Percentiles rank a stretch among this genome's conserved stretches.
Evolutionary conservation across 2,329 filamentous ascomycete species (phyloP).

Genomic region (Neofusicoccum umdonicola): DNA sequence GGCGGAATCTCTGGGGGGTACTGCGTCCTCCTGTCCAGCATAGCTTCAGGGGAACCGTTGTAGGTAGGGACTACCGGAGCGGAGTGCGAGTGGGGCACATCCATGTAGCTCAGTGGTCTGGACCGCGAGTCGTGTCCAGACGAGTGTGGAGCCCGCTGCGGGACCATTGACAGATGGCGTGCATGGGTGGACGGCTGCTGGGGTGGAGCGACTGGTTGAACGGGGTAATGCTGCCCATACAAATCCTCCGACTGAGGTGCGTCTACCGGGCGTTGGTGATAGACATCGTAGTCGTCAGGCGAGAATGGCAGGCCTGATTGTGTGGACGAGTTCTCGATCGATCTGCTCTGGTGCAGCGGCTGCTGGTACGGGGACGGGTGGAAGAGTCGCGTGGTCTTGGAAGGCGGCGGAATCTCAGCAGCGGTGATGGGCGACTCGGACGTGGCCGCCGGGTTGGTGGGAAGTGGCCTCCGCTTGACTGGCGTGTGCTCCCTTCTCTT

Average conservation of each 20-base stretch:
- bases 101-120: constrained; percentile 27
- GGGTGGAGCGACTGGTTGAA: constrained; percentile 6
- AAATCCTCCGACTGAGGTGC: not conserved
- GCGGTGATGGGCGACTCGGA: constrained; percentile 36
- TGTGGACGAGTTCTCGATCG: not conserved
- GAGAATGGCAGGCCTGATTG: constrained; percentile 9
- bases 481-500: constrained; percentile 54
- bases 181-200: constrained; percentile 6
- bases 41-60: constrained; percentile 11
- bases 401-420: constrained; percentile 20
- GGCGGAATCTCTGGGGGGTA: constrained; percentile 16
- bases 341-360: constrained; percentile 16
- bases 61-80: constrained; percentile 31
- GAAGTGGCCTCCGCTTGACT: constrained; percentile 80
- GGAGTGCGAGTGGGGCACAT: constrained; percentile 45
- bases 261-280: constrained; percentile 2
- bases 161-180: constrained; percentile 11
- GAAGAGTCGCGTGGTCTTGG: constrained; percentile 28
- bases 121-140: constrained; percentile 31
- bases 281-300: constrained; percentile 14
- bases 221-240: constrained; percentile 2
- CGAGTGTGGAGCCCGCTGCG: constrained; percentile 24
- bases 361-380: constrained; percentile 30
- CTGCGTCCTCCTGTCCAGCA: not conserved
- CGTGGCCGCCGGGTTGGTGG: constrained; percentile 63